phyloP scores from a whole-genome alignment of 2,329 filamentous ascomycete genomes.

The Nannizziopsis barbatae region DNA sequence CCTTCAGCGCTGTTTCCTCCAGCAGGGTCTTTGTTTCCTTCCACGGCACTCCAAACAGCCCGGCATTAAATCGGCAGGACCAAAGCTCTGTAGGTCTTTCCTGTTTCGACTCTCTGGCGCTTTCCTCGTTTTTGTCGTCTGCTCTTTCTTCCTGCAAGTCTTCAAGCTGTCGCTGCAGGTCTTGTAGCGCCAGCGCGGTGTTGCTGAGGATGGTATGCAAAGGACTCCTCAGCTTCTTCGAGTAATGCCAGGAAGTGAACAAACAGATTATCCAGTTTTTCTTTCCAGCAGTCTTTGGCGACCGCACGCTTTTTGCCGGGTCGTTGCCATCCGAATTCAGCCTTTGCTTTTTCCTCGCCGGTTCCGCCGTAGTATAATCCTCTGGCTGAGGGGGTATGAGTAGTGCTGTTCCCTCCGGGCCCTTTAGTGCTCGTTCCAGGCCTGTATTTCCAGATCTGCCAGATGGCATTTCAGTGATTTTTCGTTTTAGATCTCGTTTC shows the following conservation, averaged over 20 bases:
- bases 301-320: neutral
- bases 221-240: constrained; percentile 29
- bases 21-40: constrained; percentile 37
- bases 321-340: neutral
- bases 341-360: neutral
- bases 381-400: constrained; percentile 42
- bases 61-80: constrained; percentile 48
- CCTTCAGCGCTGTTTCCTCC: constrained; percentile 26
- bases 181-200: constrained; percentile 39
- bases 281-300: constrained; percentile 14
- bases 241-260: constrained; percentile 45
- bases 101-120: neutral
- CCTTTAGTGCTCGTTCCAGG: constrained; percentile 8
- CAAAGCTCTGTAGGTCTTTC: constrained; percentile 29
- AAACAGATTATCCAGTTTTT: constrained; percentile 49
- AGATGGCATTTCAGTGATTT: neutral
- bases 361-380: constrained; percentile 18
- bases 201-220: constrained; percentile 38
- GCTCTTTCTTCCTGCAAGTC: constrained; percentile 5
- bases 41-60: constrained; percentile 48
- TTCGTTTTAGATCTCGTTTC: constrained; percentile 7
- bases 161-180: constrained; percentile 38
- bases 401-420: constrained; percentile 39
- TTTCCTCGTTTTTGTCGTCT: constrained; percentile 14
- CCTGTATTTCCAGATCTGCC: too few relatives aligned